Conservation (phyloP, 2,329 filamentous ascomycete species). For the Colletotrichum limetticola region DNA sequence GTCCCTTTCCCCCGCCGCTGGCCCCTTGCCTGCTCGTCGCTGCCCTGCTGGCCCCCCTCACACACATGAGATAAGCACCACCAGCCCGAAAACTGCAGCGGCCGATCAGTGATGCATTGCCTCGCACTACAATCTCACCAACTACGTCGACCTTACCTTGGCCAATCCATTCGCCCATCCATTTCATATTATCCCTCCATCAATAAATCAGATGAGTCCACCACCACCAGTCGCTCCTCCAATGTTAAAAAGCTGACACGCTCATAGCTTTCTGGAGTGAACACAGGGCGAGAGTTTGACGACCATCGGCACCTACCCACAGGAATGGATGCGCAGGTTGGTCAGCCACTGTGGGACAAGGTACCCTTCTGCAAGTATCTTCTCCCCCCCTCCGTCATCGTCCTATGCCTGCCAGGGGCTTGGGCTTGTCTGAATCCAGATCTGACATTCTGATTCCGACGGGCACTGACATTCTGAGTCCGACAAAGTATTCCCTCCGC, state of each 20-base stretch:
- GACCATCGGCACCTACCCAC: background rate
- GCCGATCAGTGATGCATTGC: background rate
- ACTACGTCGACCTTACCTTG: background rate
- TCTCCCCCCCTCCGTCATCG: constrained; percentile 20
- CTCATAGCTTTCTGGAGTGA: background rate
- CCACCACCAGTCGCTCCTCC: background rate
- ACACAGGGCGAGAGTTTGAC: background rate
- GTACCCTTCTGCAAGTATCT: background rate
- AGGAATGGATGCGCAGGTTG: background rate
- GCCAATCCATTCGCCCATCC: background rate
- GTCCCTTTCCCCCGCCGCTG: background rate
- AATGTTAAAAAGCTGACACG: background rate
- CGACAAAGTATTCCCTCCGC: background rate
- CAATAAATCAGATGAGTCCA: background rate
- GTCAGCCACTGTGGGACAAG: background rate
- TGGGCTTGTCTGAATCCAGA: constrained; percentile 8
- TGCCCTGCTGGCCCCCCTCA: background rate
- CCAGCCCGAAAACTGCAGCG: background rate
- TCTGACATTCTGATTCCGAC: constrained; percentile 18
- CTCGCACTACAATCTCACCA: background rate
- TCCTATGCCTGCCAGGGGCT: constrained; percentile 7
- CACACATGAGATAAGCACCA: constrained; percentile 10
- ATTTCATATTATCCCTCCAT: background rate
- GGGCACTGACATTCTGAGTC: constrained; percentile 1
- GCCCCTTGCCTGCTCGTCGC: background rate